Evolutionary conservation across 225 moss, liverwort and hornwort species (phyloP), one percentile per base, ranked within the genome.

Genomic region (Physcomitrium patens): DNA sequence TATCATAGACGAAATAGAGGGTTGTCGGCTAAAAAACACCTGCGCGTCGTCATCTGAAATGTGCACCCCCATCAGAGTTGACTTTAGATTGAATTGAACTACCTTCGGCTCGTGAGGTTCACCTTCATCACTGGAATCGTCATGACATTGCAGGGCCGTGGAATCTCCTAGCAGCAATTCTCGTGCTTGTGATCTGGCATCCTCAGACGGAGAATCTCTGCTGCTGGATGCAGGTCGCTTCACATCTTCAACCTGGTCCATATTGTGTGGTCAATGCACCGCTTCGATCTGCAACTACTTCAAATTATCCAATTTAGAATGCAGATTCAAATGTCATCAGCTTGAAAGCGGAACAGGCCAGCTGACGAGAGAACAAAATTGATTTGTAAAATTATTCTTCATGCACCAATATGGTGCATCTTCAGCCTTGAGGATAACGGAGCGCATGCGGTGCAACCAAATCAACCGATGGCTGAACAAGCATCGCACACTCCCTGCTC

Each of bases 1-100:
- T 9, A 82, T 67, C 77, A 79, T 79, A 51, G 82, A 75, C 63
- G 79, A 82, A 72, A 82, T 41, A n/a, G 82, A 75, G 41, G 82
- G 80, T 66, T 75, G 80, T 24, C 80, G 67, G 63, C 82, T 72
- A 46, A 85, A 61, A 59, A 85, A 82, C 7, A 77, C 60, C 45
- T 77, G 55, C 68, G 77, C 82, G 19, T 82, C 87, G 17, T 77
- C 80, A 12, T 87, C 82, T 44, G 56, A 16, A 18, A 84, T 81
- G 52, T 77, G 87, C 16, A 64, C 74, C 42, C 79, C 81, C 52
- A 79, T 60, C 18, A 79, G 62, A 68, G 76, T 79, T 45, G 77
- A 28, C 65, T 76, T 80, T 46, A 50, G 72, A 71, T 69, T 79
- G 44, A 68, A 46, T 42, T 68, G 63, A 20, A 69, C 75, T 42